phyloP scores from a whole-genome alignment of 768 basidiomycete species.

The Panaeolus cyanescens region DNA sequence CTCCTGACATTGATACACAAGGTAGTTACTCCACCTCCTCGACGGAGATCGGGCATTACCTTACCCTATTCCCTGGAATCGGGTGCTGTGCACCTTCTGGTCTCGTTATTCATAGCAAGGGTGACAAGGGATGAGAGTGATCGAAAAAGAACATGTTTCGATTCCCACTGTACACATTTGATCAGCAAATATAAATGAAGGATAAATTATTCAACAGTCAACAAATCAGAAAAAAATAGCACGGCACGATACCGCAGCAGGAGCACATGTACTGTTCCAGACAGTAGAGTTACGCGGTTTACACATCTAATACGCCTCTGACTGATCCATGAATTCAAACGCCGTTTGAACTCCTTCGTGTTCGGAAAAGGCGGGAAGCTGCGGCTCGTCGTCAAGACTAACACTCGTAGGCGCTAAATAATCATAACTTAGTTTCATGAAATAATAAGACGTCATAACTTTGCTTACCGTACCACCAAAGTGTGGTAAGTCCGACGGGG shows the following conservation, averaged over 20 bases:
- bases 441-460: neutral
- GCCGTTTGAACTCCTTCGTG: neutral
- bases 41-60: neutral
- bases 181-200: neutral
- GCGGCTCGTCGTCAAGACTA: neutral
- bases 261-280: neutral
- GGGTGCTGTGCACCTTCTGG: neutral
- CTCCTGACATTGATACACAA: conserved; percentile 1
- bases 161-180: neutral
- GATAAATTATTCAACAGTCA: neutral
- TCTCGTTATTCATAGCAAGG: neutral
- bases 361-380: neutral
- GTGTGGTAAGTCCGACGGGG: conserved; percentile 68
- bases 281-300: neutral
- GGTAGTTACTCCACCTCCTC: neutral
- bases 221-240: neutral
- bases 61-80: neutral
- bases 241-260: neutral
- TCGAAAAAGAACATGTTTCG: neutral
- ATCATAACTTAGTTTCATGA: neutral
- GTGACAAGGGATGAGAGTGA: neutral
- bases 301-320: neutral
- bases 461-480: conserved; percentile 44
- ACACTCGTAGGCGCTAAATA: neutral
- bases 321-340: neutral